phyloP scores from a whole-genome alignment of 108 stramenopile genomes.

The Cyclotella baltica region DNA sequence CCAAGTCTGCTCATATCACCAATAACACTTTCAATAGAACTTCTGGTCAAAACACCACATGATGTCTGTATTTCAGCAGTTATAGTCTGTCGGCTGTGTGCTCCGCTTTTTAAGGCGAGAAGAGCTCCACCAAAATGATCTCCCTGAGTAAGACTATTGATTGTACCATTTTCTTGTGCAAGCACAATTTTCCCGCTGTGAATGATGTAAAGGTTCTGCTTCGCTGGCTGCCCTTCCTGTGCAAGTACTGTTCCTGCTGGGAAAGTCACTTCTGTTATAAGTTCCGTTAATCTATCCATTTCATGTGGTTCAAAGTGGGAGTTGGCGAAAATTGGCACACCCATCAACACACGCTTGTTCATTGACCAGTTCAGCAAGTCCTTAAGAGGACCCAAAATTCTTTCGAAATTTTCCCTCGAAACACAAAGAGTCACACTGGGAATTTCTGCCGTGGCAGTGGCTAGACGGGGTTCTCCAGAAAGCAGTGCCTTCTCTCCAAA shows the following conservation, averaged over 20 bases:
- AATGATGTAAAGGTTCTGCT: slow-evolving; percentile 85
- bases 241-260: slow-evolving; percentile 75
- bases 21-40: slow-evolving; percentile 78
- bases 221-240: slow-evolving; percentile 76
- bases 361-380: slow-evolving; percentile 80
- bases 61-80: slow-evolving; percentile 75
- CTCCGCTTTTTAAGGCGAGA: slow-evolving; percentile 64
- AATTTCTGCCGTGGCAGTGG: slow-evolving; percentile 75
- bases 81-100: slow-evolving; percentile 66
- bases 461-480: slow-evolving; percentile 93
- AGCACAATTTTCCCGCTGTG: slow-evolving; percentile 71
- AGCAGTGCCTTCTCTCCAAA: slow-evolving; percentile 98
- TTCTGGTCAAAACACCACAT: slow-evolving; percentile 76
- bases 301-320: slow-evolving; percentile 86
- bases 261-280: slow-evolving; percentile 70
- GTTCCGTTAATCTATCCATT: slow-evolving; percentile 80
- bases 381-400: slow-evolving; percentile 80
- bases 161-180: slow-evolving; percentile 75
- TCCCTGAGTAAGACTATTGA: slow-evolving; percentile 75
- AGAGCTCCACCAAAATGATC: slow-evolving; percentile 85
- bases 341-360: slow-evolving; percentile 87
- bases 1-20: slow-evolving; percentile 76
- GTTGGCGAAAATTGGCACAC: slow-evolving; percentile 87
- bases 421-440: slow-evolving; percentile 78
- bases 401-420: slow-evolving; percentile 83